phyloP scores from a whole-genome alignment of 2,329 filamentous ascomycete genomes.

The Dactylonectria estremocensis region DNA sequence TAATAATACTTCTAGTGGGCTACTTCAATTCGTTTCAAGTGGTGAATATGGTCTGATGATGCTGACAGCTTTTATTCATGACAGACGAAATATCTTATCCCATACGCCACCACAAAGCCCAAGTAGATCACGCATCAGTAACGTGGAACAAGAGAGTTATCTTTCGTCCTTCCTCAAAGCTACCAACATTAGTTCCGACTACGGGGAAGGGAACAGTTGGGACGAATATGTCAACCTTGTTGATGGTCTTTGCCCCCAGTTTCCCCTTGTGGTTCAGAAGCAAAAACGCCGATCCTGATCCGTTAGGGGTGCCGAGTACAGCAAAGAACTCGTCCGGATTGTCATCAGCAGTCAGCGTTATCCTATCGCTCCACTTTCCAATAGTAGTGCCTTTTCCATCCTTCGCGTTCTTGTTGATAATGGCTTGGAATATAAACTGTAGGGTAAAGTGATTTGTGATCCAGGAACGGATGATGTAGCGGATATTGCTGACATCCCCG shows the following conservation, averaged over 20 bases:
- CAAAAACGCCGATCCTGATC: constrained; percentile 16
- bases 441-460: constrained; percentile 17
- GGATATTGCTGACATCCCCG: constrained; percentile 3
- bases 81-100: neutral
- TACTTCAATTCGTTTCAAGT: no score
- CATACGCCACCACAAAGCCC: neutral
- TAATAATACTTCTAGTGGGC: no score
- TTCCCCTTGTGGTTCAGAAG: constrained; percentile 26
- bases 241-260: constrained; percentile 21
- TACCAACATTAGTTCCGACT: neutral
- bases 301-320: constrained; percentile 29
- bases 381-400: constrained; percentile 11
- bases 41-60: no score
- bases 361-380: constrained; percentile 14
- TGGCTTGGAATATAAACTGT: constrained; percentile 12
- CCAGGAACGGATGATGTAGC: constrained; percentile 24
- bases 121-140: constrained; percentile 12
- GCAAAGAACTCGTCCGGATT: constrained; percentile 16
- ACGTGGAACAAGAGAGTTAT: constrained; percentile 26
- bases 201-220: constrained; percentile 6
- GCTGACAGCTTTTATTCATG: no score
- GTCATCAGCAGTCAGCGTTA: constrained; percentile 8
- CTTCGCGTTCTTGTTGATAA: constrained; percentile 9
- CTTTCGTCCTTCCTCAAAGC: neutral
- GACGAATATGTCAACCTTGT: constrained; percentile 31